Base-by-base conservation (phyloP, 1,284 basidiomycete species). In the Volvariella volvacea region DNA sequence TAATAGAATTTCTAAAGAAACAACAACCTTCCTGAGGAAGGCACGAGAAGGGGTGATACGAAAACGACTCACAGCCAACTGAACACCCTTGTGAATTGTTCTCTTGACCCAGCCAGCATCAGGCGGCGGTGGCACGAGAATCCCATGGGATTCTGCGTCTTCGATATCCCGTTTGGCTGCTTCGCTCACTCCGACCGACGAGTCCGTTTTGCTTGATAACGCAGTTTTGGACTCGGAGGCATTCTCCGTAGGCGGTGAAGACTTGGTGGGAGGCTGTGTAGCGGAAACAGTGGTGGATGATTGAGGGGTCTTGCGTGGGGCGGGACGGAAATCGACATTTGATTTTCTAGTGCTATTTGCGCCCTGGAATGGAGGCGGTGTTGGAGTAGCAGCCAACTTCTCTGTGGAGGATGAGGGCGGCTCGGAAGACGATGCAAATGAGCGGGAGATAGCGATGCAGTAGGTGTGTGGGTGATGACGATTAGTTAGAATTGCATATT, bases 1-100 rank as follows among this genome's bases (percentile, higher is more conserved):
- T 66, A 78, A 61, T 90, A 89, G 60, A 89, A 89, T 85, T 87
- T 88, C 81, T 87, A 51, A 4, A 44, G 15, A 38, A 42, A 39
- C 41, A 17, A 41, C 56, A 50, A 52, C 22, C 22, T 38, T 22
- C 25, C 25, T 41, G n/a, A 40, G 17, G 21, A 39, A 14, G n/a
- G 39, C 20, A 8, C 22, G 4, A 15, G 22, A 45, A 40, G 30
- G 3, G 17, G 28, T 40, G 15, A 41, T 25, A 28, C 25, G 6
- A 12, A 7, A 32, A 28, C 42, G 45, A 67, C 74, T 54, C 57
- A 87, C 82, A 49, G 85, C 80, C 30, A 91, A 68, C 56, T 88
- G 73, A 50, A 83, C 70, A 9, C 65, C 76, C 51, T 86, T 81
- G 54, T 89, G 87, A 22, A 73, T 63, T 15, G 83, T 70, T 40